Base-by-base conservation (phyloP, 2,329 filamentous ascomycete species). In the Ophiostoma perfectum region DNA sequence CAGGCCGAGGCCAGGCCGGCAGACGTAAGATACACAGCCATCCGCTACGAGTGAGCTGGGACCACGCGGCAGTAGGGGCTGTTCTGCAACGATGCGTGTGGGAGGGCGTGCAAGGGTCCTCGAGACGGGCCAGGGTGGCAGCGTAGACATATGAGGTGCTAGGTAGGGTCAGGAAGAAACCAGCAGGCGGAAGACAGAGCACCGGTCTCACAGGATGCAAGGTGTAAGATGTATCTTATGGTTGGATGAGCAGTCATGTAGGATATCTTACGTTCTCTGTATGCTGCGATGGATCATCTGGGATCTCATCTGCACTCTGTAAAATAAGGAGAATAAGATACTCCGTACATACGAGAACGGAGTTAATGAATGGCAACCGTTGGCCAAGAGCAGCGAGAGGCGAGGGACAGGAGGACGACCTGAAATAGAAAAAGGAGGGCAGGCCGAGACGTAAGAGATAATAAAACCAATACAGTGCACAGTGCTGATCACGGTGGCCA, bases 401-500 rank as follows among this genome's bases (percentile, higher is more conserved):
- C 27, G 27, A 27, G 27, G 27, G 27, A 18, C 47, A n/a, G 47
- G 14, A 16, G 47, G 47, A 18, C 47, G 49, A 18, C n/a, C 18
- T 18, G 49, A 55, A 18, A 55, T 55, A 27, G 27, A 27, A 27
- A 27, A 27, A 27, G 27, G 27, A 27, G 27, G 27, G 27, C 6
- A 45, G 14, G 14, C 8, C 42, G 42, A 45, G 42, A 45, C 42
- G 42, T 45, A 45, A 45, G 42, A 55, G 49, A 55, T 9, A 55
- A 55, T 55, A n/a, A 55, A 55, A 55, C 49, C n/a, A 55, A 55
- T 55, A 52, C 47, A 1, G 16, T 47, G 27, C 27, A 27, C 18
- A 58, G 58, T n/a, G 49, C 49, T 55, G 49, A 55, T 55, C 49
- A 55, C 2, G 49, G 49, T 55, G 49, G 49, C 49, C 49, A 55